Conservation (phyloP, 306 rosid species). For the Potentilla sterilis region DNA sequence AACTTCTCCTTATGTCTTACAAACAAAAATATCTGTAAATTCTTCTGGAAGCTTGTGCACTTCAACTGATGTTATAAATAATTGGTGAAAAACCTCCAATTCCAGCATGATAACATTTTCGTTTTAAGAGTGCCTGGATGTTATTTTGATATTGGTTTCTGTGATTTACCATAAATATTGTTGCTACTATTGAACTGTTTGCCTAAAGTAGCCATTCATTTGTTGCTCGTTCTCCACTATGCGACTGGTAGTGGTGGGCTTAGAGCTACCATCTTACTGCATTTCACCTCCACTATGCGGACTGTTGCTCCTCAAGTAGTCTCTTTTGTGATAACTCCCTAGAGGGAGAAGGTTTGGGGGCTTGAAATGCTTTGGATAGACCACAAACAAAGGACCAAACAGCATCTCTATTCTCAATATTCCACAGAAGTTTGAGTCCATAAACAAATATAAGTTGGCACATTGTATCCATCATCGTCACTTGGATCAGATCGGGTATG, state of each 20-base stretch:
- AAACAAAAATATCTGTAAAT: not conserved
- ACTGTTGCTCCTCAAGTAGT: constrained; percentile 66
- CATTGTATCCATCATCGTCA: constrained; percentile 97
- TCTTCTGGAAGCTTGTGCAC: not conserved
- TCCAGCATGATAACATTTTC: constrained; percentile 1
- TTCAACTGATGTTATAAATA: not conserved
- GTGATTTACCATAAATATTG: not conserved
- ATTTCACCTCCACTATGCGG: constrained; percentile 31
- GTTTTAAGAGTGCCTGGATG: not conserved
- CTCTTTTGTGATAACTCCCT: constrained; percentile 82
- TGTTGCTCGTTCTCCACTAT: constrained; percentile 5
- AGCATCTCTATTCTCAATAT: constrained; percentile 82
- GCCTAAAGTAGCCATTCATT: not conserved
- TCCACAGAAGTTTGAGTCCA: constrained; percentile 98
- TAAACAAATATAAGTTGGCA: constrained; percentile 85
- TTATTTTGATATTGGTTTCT: constrained; percentile 1
- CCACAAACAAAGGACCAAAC: constrained; percentile 96
- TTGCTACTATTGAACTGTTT: constrained; percentile 7
- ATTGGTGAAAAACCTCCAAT: not conserved
- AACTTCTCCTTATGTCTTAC: not conserved
- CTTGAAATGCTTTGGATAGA: constrained; percentile 81
- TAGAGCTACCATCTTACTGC: constrained; percentile 51
- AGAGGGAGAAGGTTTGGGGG: constrained; percentile 92
- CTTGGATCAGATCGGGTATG: constrained; percentile 87
- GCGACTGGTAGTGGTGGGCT: constrained; percentile 11